Evolutionary conservation across 306 rosid species (phyloP).

Genomic region (Phaseolus lunatus): DNA sequence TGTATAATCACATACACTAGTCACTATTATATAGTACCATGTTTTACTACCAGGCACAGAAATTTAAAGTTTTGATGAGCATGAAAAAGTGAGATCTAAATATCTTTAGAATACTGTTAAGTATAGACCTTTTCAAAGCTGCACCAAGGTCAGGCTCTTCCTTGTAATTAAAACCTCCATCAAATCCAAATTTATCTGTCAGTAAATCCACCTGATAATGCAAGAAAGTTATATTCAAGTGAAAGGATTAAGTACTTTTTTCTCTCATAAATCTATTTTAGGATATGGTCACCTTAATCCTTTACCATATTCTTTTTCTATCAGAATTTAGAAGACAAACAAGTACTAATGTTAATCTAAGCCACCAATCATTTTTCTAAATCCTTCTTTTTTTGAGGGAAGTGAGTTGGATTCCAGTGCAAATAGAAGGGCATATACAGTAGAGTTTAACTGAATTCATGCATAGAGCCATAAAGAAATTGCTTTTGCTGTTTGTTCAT

Average conservation of each 20-base stretch:
- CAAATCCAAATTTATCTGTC: slow-evolving; percentile 52
- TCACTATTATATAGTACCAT: background rate
- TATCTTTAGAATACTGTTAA: background rate
- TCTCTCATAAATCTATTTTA: background rate
- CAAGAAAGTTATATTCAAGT: background rate
- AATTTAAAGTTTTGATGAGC: background rate
- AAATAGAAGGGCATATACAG: background rate
- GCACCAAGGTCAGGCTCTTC: slow-evolving; percentile 50
- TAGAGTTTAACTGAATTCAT: background rate
- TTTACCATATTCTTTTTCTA: background rate
- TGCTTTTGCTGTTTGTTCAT: no score
- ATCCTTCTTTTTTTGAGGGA: background rate
- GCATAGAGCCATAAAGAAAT: background rate
- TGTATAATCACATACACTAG: slow-evolving; percentile 7
- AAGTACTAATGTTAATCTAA: background rate
- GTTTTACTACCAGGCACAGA: background rate
- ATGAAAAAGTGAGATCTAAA: background rate
- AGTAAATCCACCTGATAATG: slow-evolving; percentile 47
- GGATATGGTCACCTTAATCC: background rate
- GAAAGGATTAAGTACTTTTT: background rate
- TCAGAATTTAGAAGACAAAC: background rate
- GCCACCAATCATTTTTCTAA: background rate
- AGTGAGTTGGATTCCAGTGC: background rate
- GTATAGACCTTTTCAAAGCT: slow-evolving; percentile 49
- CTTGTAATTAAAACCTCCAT: slow-evolving; percentile 53